Evolutionary conservation across 1,284 basidiomycete genomes (phyloP).

Genomic region (Athelia psychrophila): DNA sequence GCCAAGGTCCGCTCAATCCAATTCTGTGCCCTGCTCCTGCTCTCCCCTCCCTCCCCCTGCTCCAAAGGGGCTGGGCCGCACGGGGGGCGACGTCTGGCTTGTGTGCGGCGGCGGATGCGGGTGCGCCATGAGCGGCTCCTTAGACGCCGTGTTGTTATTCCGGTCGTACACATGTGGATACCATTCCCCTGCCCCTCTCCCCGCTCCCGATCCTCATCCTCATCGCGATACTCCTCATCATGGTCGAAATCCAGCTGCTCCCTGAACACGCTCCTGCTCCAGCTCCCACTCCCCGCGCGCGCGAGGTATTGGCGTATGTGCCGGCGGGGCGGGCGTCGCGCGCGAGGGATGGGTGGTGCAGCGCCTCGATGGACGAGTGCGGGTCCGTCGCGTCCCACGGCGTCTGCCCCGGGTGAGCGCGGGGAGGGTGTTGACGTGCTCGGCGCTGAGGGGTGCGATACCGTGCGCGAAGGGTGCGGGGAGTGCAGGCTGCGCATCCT

Average conservation of each 20-base stretch:
- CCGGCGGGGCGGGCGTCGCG: background rate
- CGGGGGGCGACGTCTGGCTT: too few species aligned
- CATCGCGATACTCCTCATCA: constrained; percentile 22
- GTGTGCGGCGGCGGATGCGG: too few species aligned
- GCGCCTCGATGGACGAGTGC: constrained; percentile 12
- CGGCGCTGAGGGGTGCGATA: background rate
- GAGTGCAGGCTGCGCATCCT: background rate
- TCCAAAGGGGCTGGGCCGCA: too few species aligned
- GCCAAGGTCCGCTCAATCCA: too few species aligned
- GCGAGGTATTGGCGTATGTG: constrained; percentile 30
- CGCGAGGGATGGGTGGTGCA: constrained; percentile 1
- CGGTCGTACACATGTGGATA: too few species aligned
- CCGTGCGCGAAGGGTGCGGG: background rate
- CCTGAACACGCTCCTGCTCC: constrained; percentile 49
- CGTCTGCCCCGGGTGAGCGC: constrained; percentile 10
- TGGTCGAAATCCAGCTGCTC: constrained; percentile 45
- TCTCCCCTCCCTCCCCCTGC: too few species aligned
- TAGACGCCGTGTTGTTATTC: too few species aligned
- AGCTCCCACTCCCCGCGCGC: constrained; percentile 35
- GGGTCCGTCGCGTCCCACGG: constrained; percentile 6
- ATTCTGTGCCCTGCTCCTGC: too few species aligned
- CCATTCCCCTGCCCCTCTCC: constrained; percentile 49
- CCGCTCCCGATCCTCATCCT: constrained; percentile 38
- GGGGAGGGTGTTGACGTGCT: constrained; percentile 4
- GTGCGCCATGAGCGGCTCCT: too few species aligned